phyloP scores from a whole-genome alignment of 208 protist genomes.

The Spongospora subterranea region DNA sequence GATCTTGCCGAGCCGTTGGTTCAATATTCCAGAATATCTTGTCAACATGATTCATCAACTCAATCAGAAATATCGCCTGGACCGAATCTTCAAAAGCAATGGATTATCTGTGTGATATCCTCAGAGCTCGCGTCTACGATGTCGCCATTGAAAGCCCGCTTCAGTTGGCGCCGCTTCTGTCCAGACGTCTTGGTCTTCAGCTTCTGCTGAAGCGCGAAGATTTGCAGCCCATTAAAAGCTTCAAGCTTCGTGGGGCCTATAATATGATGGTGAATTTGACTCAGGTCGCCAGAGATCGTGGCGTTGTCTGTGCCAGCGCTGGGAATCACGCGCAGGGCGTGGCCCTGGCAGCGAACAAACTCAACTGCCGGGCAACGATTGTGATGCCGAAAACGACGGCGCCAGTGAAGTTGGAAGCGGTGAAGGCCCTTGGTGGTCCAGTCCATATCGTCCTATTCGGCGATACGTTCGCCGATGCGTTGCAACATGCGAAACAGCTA shows the following conservation, averaged over 20 bases:
- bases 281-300: slow-evolving; percentile 64
- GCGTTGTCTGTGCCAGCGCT: slow-evolving; percentile 84
- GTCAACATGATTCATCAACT: no score
- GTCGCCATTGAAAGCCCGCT: slow-evolving; percentile 75
- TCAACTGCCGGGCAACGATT: slow-evolving; percentile 76
- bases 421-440: neutral
- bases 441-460: slow-evolving; percentile 67
- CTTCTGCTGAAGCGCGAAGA: slow-evolving; percentile 77
- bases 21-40: no score
- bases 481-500: slow-evolving; percentile 49
- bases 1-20: no score
- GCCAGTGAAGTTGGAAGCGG: slow-evolving; percentile 77
- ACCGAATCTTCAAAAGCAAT: no score
- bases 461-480: slow-evolving; percentile 71
- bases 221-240: slow-evolving; percentile 75
- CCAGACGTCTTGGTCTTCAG: slow-evolving; percentile 49
- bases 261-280: slow-evolving; percentile 78
- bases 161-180: slow-evolving; percentile 64
- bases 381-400: slow-evolving; percentile 83
- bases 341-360: slow-evolving; percentile 80
- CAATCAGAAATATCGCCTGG: no score
- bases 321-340: slow-evolving; percentile 89
- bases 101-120: slow-evolving; percentile 72
- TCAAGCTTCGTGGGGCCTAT: slow-evolving; percentile 80
- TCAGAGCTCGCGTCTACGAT: slow-evolving; percentile 75